A percentile compares a stretch with the other conserved stretches of the same genome.
Evolutionary conservation across 352 stramenopile genomes (phyloP).

Genomic region (Phytophthora palmivora): DNA sequence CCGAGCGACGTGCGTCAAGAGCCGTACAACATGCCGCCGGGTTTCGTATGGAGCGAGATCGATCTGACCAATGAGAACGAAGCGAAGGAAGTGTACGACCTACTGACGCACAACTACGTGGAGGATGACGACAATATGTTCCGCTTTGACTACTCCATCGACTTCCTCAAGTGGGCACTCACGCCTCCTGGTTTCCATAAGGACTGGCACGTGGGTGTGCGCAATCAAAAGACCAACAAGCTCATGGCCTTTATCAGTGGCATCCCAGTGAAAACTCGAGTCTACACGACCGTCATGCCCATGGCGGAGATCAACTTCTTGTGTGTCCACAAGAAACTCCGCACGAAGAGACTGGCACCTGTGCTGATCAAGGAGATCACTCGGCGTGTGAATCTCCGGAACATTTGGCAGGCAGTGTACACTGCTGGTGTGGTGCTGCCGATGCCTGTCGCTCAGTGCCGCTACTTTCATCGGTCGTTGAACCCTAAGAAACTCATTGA

Average conservation of each 20-base stretch:
- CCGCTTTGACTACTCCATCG: slow-evolving; percentile 93
- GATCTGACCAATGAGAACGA: slow-evolving; percentile 89
- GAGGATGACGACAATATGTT: slow-evolving; percentile 99
- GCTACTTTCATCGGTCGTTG: slow-evolving; percentile 98
- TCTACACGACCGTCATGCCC: slow-evolving; percentile 62
- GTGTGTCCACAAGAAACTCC: slow-evolving; percentile 99
- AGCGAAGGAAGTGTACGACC: slow-evolving; percentile 95
- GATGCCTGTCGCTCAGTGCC: slow-evolving; percentile 94
- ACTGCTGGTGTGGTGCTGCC: slow-evolving; percentile 98
- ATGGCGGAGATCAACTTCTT: slow-evolving; percentile 99
- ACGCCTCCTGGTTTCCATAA: slow-evolving; percentile 94
- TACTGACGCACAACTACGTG: slow-evolving; percentile 99
- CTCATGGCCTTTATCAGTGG: slow-evolving; percentile 98
- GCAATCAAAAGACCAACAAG: slow-evolving; percentile 92
- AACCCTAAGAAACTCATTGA: slow-evolving; percentile 99
- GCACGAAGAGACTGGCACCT: slow-evolving; percentile 95
- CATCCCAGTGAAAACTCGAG: slow-evolving; percentile 92
- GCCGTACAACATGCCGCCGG: slow-evolving; percentile 96
- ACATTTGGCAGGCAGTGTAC: slow-evolving; percentile 98
- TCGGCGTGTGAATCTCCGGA: slow-evolving; percentile 95
- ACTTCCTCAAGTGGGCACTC: slow-evolving; percentile 93
- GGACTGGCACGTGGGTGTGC: slow-evolving; percentile 97
- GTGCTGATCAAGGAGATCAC: slow-evolving; percentile 99
- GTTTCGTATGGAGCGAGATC: slow-evolving; percentile 95
- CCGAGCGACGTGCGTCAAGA: slow-evolving; percentile 91